These are phyloP conservation scores for Immersiporthe knoxdaviesiana DNA, from an alignment of 2,329 filamentous ascomycete species.

Conservation along the genomic window DNA sequence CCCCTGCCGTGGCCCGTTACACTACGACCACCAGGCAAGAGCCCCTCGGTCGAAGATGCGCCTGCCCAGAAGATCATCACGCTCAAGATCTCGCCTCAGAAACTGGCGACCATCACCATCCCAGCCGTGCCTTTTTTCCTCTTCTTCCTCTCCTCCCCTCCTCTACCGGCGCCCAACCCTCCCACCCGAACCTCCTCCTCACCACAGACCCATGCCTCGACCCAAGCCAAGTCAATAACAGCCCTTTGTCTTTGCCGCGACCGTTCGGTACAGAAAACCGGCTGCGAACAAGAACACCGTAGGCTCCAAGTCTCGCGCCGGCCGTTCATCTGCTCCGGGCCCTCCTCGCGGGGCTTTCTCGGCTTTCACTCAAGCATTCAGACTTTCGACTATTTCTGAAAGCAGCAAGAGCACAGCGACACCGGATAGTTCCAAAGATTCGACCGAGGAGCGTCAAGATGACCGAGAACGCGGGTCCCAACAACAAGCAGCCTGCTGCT, in stretches of 20 bases:
- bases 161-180: not conserved
- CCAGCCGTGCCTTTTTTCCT: too few species aligned
- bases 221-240: not conserved
- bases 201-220: not conserved
- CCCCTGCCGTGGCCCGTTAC: not conserved
- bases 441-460: conserved; percentile 6
- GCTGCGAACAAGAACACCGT: not conserved
- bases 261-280: not conserved
- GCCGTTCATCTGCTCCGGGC: not conserved
- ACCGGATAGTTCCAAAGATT: too few species aligned
- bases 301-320: not conserved
- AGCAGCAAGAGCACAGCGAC: not conserved
- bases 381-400: too few species aligned
- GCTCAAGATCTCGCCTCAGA: not conserved
- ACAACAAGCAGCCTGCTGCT: conserved; percentile 38
- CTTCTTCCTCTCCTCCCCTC: not conserved
- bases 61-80: not conserved
- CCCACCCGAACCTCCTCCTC: not conserved
- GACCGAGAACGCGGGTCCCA: conserved; percentile 39
- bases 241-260: not conserved
- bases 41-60: not conserved
- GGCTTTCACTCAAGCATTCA: too few species aligned
- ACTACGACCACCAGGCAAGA: not conserved
- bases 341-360: not conserved
- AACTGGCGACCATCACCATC: conserved; percentile 1